phyloP scores from a whole-genome alignment of 2,329 filamentous ascomycete species.

The Microdochium trichocladiopsis region DNA sequence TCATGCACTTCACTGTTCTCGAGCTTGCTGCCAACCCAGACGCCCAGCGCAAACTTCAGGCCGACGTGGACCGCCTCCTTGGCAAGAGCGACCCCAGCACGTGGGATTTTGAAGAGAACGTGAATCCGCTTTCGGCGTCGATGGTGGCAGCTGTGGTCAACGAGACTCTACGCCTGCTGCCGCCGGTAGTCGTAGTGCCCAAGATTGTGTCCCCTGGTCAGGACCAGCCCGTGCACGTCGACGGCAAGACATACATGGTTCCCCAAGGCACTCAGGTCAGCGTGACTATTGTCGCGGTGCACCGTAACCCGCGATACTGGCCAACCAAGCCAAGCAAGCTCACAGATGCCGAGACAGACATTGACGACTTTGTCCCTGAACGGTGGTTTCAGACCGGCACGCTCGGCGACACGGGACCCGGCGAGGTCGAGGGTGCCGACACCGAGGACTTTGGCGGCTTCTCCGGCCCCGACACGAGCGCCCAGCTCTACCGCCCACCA shows the following conservation, averaged over 20 bases:
- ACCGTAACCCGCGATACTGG: constrained; percentile 7
- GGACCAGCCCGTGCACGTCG: constrained; percentile 16
- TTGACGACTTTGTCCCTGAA: constrained; percentile 51
- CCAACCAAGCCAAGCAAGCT: constrained; percentile 15
- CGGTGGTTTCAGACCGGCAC: constrained; percentile 41
- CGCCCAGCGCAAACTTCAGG: constrained; percentile 59
- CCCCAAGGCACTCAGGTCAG: neutral
- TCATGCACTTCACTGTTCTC: constrained; percentile 63
- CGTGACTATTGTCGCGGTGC: neutral
- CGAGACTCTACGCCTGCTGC: constrained; percentile 67
- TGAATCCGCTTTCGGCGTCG: constrained; percentile 59
- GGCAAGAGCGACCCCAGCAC: constrained; percentile 46
- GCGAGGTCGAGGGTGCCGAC: constrained; percentile 26
- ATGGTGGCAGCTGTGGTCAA: constrained; percentile 72
- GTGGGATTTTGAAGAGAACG: constrained; percentile 65
- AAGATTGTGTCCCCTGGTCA: constrained; percentile 47
- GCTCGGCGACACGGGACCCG: constrained; percentile 10
- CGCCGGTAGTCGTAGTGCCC: constrained; percentile 65
- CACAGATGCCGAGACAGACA: constrained; percentile 29
- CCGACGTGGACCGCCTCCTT: constrained; percentile 61
- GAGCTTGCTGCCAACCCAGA: constrained; percentile 59
- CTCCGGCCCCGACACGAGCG: constrained; percentile 50
- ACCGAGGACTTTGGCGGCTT: constrained; percentile 50
- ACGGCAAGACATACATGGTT: neutral
- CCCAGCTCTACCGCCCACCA: constrained; percentile 51